These are phyloP conservation scores for Lactifluus rugatus DNA, from an alignment of 768 basidiomycete genomes.

Conservation along the genomic window DNA sequence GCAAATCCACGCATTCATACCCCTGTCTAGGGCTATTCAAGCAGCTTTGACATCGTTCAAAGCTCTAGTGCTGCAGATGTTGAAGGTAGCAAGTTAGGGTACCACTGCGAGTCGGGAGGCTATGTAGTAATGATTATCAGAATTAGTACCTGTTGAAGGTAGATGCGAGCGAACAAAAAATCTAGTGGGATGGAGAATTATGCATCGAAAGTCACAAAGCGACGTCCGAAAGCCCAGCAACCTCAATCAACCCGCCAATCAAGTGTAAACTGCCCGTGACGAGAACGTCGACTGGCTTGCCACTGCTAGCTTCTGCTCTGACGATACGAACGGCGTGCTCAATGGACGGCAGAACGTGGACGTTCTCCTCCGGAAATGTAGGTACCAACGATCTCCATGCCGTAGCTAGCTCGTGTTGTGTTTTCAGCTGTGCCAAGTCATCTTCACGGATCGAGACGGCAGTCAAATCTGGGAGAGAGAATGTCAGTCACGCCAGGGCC, in stretches of 20 bases:
- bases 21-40: not conserved
- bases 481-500: not conserved
- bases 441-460: constrained; percentile 52
- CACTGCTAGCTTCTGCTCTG: constrained; percentile 29
- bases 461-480: constrained; percentile 55
- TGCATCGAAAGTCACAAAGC: constrained; percentile 37
- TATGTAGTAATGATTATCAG: not conserved
- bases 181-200: not conserved
- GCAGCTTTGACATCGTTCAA: not conserved
- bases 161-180: not conserved
- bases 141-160: constrained; percentile 31
- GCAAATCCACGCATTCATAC: not conserved
- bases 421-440: constrained; percentile 56
- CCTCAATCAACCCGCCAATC: constrained; percentile 90
- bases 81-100: not conserved
- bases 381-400: constrained; percentile 65
- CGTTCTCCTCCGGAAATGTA: constrained; percentile 44
- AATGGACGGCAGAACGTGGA: constrained; percentile 80
- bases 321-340: constrained; percentile 77
- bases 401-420: constrained; percentile 64
- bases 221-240: constrained; percentile 65
- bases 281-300: constrained; percentile 46
- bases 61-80: not conserved
- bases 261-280: constrained; percentile 91
- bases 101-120: not conserved